phyloP scores from a whole-genome alignment of 2,329 filamentous ascomycete genomes.

The Zymoseptoria passerinii region DNA sequence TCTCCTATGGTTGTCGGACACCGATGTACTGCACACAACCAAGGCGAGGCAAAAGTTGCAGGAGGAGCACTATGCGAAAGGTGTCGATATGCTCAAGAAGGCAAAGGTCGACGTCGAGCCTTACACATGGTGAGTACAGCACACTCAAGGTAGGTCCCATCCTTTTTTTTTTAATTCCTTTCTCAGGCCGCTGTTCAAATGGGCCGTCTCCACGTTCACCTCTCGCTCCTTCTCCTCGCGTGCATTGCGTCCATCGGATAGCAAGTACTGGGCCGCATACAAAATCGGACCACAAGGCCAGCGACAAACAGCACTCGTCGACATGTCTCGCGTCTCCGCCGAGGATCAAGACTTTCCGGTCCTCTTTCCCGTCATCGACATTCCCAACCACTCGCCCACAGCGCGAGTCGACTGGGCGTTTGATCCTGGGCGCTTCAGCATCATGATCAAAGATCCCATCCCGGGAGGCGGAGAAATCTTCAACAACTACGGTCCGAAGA shows the following conservation, averaged over 20 bases:
- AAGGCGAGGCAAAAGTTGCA: constrained; percentile 29
- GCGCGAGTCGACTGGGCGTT: constrained; percentile 43
- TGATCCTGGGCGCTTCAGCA: constrained; percentile 31
- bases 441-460: constrained; percentile 31
- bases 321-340: constrained; percentile 26
- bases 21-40: constrained; percentile 28
- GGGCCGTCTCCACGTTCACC: constrained; percentile 45
- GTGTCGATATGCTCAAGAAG: constrained; percentile 24
- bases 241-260: constrained; percentile 26
- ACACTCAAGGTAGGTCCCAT: constrained; percentile 20
- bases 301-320: constrained; percentile 27
- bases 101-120: constrained; percentile 26
- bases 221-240: constrained; percentile 44
- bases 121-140: constrained; percentile 36
- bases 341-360: constrained; percentile 34
- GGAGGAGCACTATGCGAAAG: constrained; percentile 30
- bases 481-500: constrained; percentile 48
- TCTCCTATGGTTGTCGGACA: constrained; percentile 28
- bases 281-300: constrained; percentile 23
- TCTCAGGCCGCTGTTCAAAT: constrained; percentile 39
- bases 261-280: constrained; percentile 31
- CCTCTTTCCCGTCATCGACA: constrained; percentile 44
- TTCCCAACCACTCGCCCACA: constrained; percentile 40
- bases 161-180: constrained; percentile 13
- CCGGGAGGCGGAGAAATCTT: constrained; percentile 36